Base-by-base conservation (phyloP, 2,329 filamentous ascomycete genomes). In the Daldinia sp. region DNA sequence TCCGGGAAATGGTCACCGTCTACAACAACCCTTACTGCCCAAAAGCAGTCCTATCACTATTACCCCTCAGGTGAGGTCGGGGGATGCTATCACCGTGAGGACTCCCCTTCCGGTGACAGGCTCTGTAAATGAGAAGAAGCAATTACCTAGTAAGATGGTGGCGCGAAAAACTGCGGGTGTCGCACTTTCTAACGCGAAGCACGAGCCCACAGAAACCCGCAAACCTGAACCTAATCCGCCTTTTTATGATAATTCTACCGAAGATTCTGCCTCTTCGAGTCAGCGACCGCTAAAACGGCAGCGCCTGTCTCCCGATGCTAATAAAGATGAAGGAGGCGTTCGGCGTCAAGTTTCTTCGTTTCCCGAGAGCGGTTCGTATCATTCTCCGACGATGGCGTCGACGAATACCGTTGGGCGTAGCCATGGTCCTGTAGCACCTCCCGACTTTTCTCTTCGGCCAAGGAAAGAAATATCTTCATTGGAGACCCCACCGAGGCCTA, bases 371-470 rank as follows among this genome's bases (percentile, higher is more conserved):
- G 56, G 57, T 10, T 56, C 63, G 50, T 54, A 47, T 15, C 19
- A 35, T 48, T 53, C 63, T 51, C 55, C 62, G 29, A 54, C 49
- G 58, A 56, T 58, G 50, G 64, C 60, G 45, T 59, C 61, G 51
- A 51, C 48, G 49, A 47, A 60, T 45, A 19, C 57, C 54, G 64
- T 65, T 49, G 63, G 64, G 39, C 51, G 47, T 39, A 50, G 58
- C 57, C 50, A 58, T 50, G 68, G 47, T 58, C 61, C 68, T 58
- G 64, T 61, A 45, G 64, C 62, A 57, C 43, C 68, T 53, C 68
- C 70, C 23, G 65, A 68, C 58, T 73, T 73, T 69, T 64, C 69
- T 45, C 68, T 73, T 51, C 70, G 66, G 17, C 71, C 71, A 19
- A 68, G 64, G 23, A 66, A 70, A 53, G 55, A 53, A 61, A 47